These are phyloP conservation scores for Sugiyamaella boreocaroliniensis DNA, from an alignment of 805 yeast species.

Conservation along the genomic window DNA sequence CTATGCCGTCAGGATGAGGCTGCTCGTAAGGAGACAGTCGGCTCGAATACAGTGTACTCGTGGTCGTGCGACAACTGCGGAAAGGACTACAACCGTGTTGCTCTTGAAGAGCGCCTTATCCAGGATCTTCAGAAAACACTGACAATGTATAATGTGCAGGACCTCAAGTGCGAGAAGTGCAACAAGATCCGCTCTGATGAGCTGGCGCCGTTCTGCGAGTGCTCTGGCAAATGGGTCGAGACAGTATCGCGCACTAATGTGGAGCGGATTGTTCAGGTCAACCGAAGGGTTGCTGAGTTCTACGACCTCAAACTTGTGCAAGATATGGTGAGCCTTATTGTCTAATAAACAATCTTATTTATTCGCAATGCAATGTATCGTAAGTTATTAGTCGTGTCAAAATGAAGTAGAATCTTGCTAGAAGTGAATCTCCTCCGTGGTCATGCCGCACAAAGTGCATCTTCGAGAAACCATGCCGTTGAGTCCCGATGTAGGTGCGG, in stretches of 20 bases:
- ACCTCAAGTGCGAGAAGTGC: slow-evolving; percentile 75
- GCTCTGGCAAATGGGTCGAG: slow-evolving; percentile 82
- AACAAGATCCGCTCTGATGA: slow-evolving; percentile 57
- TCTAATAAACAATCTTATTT: background rate
- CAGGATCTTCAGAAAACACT: slow-evolving; percentile 51
- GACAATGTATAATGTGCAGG: slow-evolving; percentile 68
- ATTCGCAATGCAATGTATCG: background rate
- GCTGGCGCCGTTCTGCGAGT: slow-evolving; percentile 67
- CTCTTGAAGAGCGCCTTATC: slow-evolving; percentile 74
- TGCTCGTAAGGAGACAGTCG: slow-evolving; percentile 19
- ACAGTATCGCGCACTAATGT: slow-evolving; percentile 44
- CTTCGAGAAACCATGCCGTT: slow-evolving; percentile 43
- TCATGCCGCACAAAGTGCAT: slow-evolving; percentile 77
- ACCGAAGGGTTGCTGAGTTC: slow-evolving; percentile 50
- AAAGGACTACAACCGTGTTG: slow-evolving; percentile 54
- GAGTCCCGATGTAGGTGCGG: slow-evolving; percentile 22
- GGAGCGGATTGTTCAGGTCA: slow-evolving; percentile 41
- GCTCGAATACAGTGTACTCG: slow-evolving; percentile 22
- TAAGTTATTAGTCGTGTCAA: background rate
- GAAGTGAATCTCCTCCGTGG: slow-evolving; percentile 65
- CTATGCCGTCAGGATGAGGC: slow-evolving; percentile 61
- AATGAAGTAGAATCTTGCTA: background rate
- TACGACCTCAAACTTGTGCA: slow-evolving; percentile 56
- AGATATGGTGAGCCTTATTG: slow-evolving; percentile 19
- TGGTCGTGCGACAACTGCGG: slow-evolving; percentile 64